phyloP scores from a whole-genome alignment of 2,329 filamentous ascomycete genomes.

The Talaromyces verruculosus region DNA sequence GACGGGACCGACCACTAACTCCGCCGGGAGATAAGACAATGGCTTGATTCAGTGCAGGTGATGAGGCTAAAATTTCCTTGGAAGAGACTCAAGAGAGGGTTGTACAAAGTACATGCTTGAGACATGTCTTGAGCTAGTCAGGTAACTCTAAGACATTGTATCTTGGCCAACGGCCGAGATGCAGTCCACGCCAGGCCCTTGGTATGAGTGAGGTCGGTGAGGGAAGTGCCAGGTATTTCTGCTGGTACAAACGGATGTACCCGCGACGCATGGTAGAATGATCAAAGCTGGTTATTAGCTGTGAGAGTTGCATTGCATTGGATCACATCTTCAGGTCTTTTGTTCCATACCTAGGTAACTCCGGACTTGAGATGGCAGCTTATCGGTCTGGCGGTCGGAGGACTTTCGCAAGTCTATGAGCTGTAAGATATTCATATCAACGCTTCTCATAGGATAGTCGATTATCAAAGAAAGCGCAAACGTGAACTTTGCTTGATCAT shows the following conservation, averaged over 20 bases:
- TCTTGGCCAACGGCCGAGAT: not conserved
- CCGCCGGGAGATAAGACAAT: conserved; percentile 8
- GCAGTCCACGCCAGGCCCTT: not conserved
- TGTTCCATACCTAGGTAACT: not conserved
- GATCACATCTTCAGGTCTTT: not conserved
- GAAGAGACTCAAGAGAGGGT: not conserved
- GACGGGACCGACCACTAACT: not conserved
- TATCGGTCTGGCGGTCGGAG: not conserved
- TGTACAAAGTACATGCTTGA: not conserved
- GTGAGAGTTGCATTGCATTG: not conserved
- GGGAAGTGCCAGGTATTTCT: not conserved
- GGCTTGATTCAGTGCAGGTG: not conserved
- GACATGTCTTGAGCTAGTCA: conserved; percentile 15
- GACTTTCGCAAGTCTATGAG: not conserved
- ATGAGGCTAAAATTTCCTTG: not conserved
- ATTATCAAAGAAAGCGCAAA: not conserved
- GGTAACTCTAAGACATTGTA: conserved; percentile 9
- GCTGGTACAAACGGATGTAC: not conserved
- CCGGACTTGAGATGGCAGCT: not conserved
- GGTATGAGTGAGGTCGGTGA: not conserved
- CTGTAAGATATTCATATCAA: not conserved
- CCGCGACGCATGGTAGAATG: not conserved
- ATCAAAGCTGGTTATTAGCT: not conserved
- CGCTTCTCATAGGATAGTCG: not conserved
- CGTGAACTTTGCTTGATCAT: no score